Evolutionary conservation across 352 stramenopile genomes (phyloP).

Genomic region (Blastocystis sp.): DNA sequence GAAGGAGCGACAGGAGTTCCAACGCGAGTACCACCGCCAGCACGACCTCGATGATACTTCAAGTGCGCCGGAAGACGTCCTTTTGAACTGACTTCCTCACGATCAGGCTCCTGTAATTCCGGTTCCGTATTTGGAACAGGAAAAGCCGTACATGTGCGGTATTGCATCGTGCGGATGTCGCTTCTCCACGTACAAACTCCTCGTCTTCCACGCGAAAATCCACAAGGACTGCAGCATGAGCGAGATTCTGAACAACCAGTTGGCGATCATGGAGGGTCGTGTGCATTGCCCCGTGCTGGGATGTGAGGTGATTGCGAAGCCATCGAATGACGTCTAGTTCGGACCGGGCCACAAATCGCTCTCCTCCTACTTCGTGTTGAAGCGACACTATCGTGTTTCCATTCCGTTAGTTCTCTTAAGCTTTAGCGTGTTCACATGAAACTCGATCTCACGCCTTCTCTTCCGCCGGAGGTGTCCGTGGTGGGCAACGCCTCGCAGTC

Average conservation of each 20-base stretch:
- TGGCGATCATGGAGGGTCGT: constrained; percentile 44
- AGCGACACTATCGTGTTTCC: constrained; percentile 39
- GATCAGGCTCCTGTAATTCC: constrained; percentile 28
- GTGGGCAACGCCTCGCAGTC: constrained; percentile 3
- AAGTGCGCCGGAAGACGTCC: neutral
- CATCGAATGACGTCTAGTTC: neutral
- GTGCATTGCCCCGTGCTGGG: constrained; percentile 61
- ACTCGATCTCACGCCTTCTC: no score
- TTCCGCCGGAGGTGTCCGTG: neutral
- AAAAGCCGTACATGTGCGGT: constrained; percentile 58
- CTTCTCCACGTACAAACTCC: constrained; percentile 64
- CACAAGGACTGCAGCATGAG: constrained; percentile 10
- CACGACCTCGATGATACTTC: constrained; percentile 2
- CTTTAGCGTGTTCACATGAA: neutral
- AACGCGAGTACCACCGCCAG: constrained; percentile 34
- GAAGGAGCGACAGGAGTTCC: constrained; percentile 55
- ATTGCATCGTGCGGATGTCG: constrained; percentile 24
- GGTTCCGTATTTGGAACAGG: constrained; percentile 49
- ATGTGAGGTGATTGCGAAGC: constrained; percentile 6
- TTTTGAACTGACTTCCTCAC: neutral
- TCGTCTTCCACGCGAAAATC: constrained; percentile 32
- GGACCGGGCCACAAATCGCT: constrained; percentile 46
- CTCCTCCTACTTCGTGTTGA: constrained; percentile 60
- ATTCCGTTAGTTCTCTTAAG: neutral
- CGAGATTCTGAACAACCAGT: constrained; percentile 43